These are phyloP conservation scores for Mucor lusitanicus DNA, from an alignment of 371 early-diverging fungal genomes.

Conservation along the genomic window DNA sequence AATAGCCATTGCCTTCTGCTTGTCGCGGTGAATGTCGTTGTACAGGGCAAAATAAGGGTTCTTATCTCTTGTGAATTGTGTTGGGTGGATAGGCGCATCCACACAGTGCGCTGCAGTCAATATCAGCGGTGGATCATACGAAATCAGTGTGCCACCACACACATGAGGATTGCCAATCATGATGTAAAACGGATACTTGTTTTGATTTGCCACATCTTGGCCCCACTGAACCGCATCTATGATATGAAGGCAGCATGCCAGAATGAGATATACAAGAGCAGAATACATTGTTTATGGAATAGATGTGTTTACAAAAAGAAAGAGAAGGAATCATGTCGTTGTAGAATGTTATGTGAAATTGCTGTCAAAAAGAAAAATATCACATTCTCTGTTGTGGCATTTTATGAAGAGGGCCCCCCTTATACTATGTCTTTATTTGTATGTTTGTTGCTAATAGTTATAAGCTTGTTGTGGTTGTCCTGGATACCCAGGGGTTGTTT, in stretches of 20 bases:
- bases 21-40: slow-evolving; percentile 12
- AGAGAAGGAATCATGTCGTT: neutral
- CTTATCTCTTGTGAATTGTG: slow-evolving; percentile 1
- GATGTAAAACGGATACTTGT: slow-evolving; percentile 44
- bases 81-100: slow-evolving; percentile 26
- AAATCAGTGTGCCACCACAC: slow-evolving; percentile 47
- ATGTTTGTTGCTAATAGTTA: slow-evolving; percentile 12
- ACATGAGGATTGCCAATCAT: slow-evolving; percentile 53
- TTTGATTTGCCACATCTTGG: slow-evolving; percentile 22
- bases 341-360: neutral
- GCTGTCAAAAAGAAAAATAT: neutral
- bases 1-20: slow-evolving; percentile 30
- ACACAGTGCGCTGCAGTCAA: slow-evolving; percentile 57
- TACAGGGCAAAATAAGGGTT: slow-evolving; percentile 24
- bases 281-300: neutral
- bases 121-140: slow-evolving; percentile 41
- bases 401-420: neutral
- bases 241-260: neutral
- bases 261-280: neutral
- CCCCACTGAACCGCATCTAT: slow-evolving; percentile 33
- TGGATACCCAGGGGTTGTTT: neutral
- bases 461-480: slow-evolving; percentile 18
- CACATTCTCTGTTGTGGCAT: slow-evolving; percentile 2
- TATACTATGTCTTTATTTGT: neutral
- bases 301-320: neutral